Percentiles rank a stretch among this genome's conserved stretches.
phyloP scores from a whole-genome alignment of 306 rosid genomes.

The Begonia peltatifolia region DNA sequence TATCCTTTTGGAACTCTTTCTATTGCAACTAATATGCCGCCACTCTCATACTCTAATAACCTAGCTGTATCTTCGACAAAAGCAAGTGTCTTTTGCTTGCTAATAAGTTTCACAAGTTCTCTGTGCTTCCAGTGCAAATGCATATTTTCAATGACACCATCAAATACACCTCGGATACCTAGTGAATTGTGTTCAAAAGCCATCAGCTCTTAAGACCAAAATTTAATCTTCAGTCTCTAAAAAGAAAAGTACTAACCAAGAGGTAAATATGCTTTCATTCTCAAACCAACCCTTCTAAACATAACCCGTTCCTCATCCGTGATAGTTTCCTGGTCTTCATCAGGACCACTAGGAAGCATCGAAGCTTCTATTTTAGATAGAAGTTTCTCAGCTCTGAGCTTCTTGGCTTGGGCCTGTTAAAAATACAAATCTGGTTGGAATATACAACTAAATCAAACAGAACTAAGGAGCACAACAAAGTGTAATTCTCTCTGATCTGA shows the following conservation, averaged over 20 bases:
- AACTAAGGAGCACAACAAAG: too few species aligned
- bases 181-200: conserved; percentile 17
- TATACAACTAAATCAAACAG: too few species aligned
- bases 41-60: conserved; percentile 74
- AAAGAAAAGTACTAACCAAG: conserved; percentile 46
- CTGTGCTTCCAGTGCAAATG: conserved; percentile 94
- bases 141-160: conserved; percentile 90
- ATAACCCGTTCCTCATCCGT: conserved; percentile 92
- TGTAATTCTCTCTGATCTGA: too few species aligned
- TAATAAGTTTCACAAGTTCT: conserved; percentile 80
- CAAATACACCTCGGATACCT: conserved; percentile 85
- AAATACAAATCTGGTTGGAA: too few species aligned
- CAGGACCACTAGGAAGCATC: conserved; percentile 71
- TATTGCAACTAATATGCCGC: conserved; percentile 83
- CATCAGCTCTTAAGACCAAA: conserved; percentile 12
- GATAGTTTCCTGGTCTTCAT: conserved; percentile 73
- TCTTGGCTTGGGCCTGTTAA: conserved; percentile 56
- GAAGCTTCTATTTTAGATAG: conserved; percentile 58
- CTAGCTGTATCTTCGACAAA: conserved; percentile 86
- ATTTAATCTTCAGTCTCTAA: conserved; percentile 10
- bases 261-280: conserved; percentile 82
- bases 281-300: conserved; percentile 80
- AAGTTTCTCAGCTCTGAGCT: conserved; percentile 62
- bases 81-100: conserved; percentile 74
- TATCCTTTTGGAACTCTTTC: conserved; percentile 85